phyloP scores from a whole-genome alignment of 257 asterid genomes.

The Rauvolfia tetraphylla region DNA sequence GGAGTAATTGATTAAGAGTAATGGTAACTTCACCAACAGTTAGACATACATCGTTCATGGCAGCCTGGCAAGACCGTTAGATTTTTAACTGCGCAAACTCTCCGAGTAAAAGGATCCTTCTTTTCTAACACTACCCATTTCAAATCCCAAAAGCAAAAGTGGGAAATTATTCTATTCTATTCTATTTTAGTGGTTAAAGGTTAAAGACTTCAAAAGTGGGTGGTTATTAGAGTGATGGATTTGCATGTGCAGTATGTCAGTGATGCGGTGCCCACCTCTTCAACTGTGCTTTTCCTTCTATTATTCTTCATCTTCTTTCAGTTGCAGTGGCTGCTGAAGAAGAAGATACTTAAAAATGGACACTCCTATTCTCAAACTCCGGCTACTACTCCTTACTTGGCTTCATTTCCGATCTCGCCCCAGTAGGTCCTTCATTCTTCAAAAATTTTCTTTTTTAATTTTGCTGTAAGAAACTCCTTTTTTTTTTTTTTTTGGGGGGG shows the following conservation, averaged over 20 bases:
- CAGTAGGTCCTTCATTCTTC: constrained; percentile 32
- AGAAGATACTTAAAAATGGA: constrained; percentile 26
- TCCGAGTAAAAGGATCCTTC: too few species aligned
- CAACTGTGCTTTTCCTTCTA: background rate
- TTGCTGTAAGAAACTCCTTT: background rate
- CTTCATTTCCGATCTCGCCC: constrained; percentile 61
- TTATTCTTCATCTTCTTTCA: background rate
- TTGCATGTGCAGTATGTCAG: background rate
- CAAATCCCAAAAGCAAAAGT: constrained; percentile 5
- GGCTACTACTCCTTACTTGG: constrained; percentile 47
- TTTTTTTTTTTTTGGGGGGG: background rate
- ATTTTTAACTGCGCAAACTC: too few species aligned
- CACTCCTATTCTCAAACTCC: constrained; percentile 40
- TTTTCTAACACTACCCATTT: background rate
- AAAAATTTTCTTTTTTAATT: background rate
- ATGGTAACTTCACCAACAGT: too few species aligned
- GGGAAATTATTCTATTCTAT: background rate
- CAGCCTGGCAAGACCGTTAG: too few species aligned
- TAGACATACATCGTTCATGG: too few species aligned
- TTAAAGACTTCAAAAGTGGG: background rate
- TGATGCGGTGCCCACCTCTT: background rate
- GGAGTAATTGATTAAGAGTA: too few species aligned
- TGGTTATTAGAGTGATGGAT: background rate
- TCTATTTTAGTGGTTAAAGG: too few species aligned
- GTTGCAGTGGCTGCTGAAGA: background rate